phyloP scores from a whole-genome alignment of 2,329 filamentous ascomycete species.

The Cercospora berteroae region DNA sequence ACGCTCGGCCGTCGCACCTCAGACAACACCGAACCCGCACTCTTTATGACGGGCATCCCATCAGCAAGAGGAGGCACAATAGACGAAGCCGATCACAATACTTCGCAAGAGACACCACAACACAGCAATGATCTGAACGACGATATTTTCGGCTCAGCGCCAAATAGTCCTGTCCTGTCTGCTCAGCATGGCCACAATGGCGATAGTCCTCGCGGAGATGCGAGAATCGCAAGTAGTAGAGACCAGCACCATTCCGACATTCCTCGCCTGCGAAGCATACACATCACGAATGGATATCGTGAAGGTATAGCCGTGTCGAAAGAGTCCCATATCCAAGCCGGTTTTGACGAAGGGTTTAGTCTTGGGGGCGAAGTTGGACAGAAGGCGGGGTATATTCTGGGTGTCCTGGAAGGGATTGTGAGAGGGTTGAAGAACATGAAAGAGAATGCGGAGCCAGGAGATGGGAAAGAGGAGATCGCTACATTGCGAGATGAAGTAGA shows the following conservation, averaged over 20 bases:
- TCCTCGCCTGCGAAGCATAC: conserved; percentile 68
- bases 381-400: conserved; percentile 70
- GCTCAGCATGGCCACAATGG: conserved; percentile 4
- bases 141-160: conserved; percentile 50
- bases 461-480: conserved; percentile 19
- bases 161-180: conserved; percentile 38
- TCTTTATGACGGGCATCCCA: conserved; percentile 26
- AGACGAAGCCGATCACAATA: neutral
- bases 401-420: conserved; percentile 70
- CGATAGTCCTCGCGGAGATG: neutral
- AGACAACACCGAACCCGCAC: conserved; percentile 11
- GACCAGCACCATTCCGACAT: conserved; percentile 61
- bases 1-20: conserved; percentile 24
- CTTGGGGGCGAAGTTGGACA: conserved; percentile 79
- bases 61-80: conserved; percentile 7
- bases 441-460: conserved; percentile 28
- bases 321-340: conserved; percentile 70
- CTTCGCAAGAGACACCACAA: neutral
- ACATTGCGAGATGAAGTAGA: conserved; percentile 28
- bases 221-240: neutral
- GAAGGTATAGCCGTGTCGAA: conserved; percentile 81
- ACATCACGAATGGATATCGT: conserved; percentile 83
- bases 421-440: conserved; percentile 43
- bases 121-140: conserved; percentile 38
- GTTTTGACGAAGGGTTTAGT: conserved; percentile 88